Evolutionary conservation across 257 asterid species (phyloP).

Genomic region (Mentha longifolia): DNA sequence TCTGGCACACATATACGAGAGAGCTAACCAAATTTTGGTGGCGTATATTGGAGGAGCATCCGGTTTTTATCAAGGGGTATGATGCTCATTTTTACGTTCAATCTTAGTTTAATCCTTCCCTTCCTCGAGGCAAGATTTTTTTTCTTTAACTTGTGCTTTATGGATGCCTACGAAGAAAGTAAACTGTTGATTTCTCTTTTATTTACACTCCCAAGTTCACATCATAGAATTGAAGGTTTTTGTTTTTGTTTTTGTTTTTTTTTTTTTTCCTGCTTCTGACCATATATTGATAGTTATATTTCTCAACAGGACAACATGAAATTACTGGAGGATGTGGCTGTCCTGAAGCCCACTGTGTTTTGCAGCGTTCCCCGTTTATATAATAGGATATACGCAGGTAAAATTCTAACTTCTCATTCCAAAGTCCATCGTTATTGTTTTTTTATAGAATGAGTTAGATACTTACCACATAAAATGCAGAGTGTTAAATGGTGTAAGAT

Average conservation of each 20-base stretch:
- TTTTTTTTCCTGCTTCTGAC: neutral
- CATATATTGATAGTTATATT: constrained; percentile 16
- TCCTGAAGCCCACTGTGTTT: constrained; percentile 72
- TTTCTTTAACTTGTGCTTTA: no score
- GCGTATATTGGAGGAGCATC: constrained; percentile 70
- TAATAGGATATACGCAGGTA: constrained; percentile 82
- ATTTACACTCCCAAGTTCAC: no score
- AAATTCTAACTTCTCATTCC: constrained; percentile 1
- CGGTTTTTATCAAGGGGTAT: constrained; percentile 87
- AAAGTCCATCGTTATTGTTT: neutral
- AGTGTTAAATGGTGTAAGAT: constrained; percentile 58
- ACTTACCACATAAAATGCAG: constrained; percentile 38
- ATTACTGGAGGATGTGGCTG: constrained; percentile 75
- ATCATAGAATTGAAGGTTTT: no score
- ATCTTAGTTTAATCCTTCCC: no score
- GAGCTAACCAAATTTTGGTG: constrained; percentile 62
- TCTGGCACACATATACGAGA: constrained; percentile 86
- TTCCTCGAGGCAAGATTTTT: no score
- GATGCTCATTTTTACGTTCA: constrained; percentile 7
- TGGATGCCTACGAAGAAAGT: no score
- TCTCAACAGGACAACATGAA: constrained; percentile 68
- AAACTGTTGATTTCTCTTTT: no score
- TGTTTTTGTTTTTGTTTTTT: no score
- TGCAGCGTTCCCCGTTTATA: constrained; percentile 82
- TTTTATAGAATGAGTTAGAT: no score